Evolutionary conservation across 768 basidiomycete genomes (phyloP).

Genomic region (Austroboletus eburneus): DNA sequence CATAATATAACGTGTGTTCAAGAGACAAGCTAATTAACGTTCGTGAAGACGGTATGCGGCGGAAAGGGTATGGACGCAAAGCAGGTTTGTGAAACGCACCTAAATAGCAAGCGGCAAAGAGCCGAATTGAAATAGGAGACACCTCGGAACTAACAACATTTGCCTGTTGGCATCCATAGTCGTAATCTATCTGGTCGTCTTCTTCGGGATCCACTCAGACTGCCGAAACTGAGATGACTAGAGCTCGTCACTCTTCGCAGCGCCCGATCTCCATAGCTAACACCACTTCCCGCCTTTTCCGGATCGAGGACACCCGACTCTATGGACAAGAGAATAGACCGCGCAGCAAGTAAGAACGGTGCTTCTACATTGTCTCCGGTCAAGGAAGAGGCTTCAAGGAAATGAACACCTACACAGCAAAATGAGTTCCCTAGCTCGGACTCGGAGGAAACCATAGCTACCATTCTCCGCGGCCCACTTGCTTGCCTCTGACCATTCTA

Average conservation of each 20-base stretch:
- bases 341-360: slow-evolving; percentile 84
- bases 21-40: slow-evolving; percentile 4
- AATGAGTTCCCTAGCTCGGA: slow-evolving; percentile 3
- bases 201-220: slow-evolving; percentile 64
- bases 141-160: slow-evolving; percentile 53
- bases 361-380: slow-evolving; percentile 92
- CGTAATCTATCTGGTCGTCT: slow-evolving; percentile 56
- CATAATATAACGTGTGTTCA: slow-evolving; percentile 10
- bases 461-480: slow-evolving; percentile 96
- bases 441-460: slow-evolving; percentile 31
- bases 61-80: background rate
- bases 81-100: slow-evolving; percentile 3
- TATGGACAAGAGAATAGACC: slow-evolving; percentile 84
- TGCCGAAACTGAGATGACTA: slow-evolving; percentile 84
- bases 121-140: slow-evolving; percentile 1
- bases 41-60: slow-evolving; percentile 15
- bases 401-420: slow-evolving; percentile 70
- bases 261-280: slow-evolving; percentile 94
- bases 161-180: slow-evolving; percentile 58
- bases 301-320: slow-evolving; percentile 90
- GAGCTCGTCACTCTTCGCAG: slow-evolving; percentile 87
- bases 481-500: slow-evolving; percentile 93
- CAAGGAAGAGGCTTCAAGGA: slow-evolving; percentile 89
- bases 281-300: slow-evolving; percentile 91
- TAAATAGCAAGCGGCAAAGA: background rate